Evolutionary conservation across 345 rosid genomes (phyloP), one percentile per base, ranked within the genome.

Genomic region (Nasturtium officinale): DNA sequence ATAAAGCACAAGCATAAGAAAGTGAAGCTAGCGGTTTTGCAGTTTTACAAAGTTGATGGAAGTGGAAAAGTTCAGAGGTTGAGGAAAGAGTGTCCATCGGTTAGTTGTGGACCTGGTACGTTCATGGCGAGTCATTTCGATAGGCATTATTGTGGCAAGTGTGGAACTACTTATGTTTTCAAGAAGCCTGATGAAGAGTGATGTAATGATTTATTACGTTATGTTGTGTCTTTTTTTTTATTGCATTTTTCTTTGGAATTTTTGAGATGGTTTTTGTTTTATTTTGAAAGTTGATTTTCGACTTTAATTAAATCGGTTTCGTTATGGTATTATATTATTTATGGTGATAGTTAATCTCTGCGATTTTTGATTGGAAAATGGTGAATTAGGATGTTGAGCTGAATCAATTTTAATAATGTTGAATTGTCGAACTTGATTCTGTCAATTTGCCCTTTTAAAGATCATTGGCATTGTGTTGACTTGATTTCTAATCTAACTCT

Each of bases 91-190:
- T 87, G 90, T 48, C 90, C 90, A 1, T 84, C 85, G 16, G 85
- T 62, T 4, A 81, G 83, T 29, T 87, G 90, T 51, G 90, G 90
- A 2, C 87, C 90, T 1, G 90, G 90, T 0, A 87, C 90, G 3
- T 87, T 87, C 78, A 87, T 87, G 90, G 90, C 89, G 53, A 85
- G 83, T 59, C 90, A 87, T 65, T 85, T 84, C 40, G 90, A 87
- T 57, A 80, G 90, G 61, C 90, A 85, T 74, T 83, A 87, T 65
- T 87, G 90, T 61, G 90, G 90, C 0, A 87, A 87, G 52, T 87
- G 90, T 28, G 90, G 90, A 13, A 70, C 86, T 30, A 87, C 90
- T 7, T 87, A 87, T 56, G 87, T 85, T 8, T 87, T 83, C 71
- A 81, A 82, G 81, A 83, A 74, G 78, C 84, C 85, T 21, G 87